Base-by-base conservation (phyloP, 1,284 basidiomycete genomes). In the Microbotryum scabiosae region DNA sequence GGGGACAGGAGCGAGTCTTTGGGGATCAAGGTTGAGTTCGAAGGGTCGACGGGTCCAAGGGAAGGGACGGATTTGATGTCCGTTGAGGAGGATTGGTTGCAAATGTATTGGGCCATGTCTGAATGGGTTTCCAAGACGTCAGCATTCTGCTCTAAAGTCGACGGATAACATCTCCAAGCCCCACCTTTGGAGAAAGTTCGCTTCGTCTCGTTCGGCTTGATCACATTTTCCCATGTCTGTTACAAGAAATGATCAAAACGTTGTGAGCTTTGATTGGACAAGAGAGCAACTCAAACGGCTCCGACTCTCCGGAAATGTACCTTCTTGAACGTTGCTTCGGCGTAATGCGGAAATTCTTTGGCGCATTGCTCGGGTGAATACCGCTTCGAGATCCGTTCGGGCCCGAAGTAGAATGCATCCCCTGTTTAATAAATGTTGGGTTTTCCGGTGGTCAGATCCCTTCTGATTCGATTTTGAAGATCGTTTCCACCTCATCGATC, bases 1-100 rank as follows among this genome's bases (percentile, higher is more conserved):
- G 66, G 85, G 75, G 93, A 84, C 67, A 96, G 85, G 73, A 92
- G 93, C 69, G 91, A 84, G 28, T 87, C 86, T 4, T 65, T 65
- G 8, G 69, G 70, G 51, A 70, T 61, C 12, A 67, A 59, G 23
- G 68, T 67, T 20, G 69, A 68, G 57, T 72, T 71, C 26, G 53
- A 58, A 48, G 30, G 5, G 51, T 57, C 10, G 59, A 62, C 32
- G 52, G 45, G 30, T 25, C 25, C 32, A 6, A 18, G 9, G 41
- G 44, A 57, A 51, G 62, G 45, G 55, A 60, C 3, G 50, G 45
- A 0, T 55, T 56, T 32, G 60, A 47, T 53, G 45, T 59, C 55
- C 41, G 54, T n/a, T 21, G 64, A 54, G 7, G 30, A 46, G 16
- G 62, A 45, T 18, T 58, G 59, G 48, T 67, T 61, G 48, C 67